phyloP scores from a whole-genome alignment of 1,139 yeast genomes.

The Hyphopichia fennica region DNA sequence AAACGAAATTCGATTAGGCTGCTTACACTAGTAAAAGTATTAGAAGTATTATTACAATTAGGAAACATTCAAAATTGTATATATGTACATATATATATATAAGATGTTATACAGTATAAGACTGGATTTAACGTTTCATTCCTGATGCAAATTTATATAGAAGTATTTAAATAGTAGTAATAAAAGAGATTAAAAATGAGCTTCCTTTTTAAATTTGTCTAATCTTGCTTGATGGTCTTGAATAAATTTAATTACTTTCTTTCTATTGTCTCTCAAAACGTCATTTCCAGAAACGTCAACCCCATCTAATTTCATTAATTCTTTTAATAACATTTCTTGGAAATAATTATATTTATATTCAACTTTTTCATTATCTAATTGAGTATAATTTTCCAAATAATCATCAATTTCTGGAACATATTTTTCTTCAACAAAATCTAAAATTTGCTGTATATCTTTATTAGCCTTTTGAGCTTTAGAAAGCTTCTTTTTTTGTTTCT shows the following conservation, averaged over 20 bases:
- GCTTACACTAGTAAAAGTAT: too few species aligned
- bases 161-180: not conserved
- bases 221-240: conserved; percentile 61
- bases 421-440: conserved; percentile 42
- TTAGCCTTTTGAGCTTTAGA: conserved; percentile 47
- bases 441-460: conserved; percentile 38
- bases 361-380: conserved; percentile 37
- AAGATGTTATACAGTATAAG: too few species aligned
- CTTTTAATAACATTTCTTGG: conserved; percentile 67
- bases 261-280: conserved; percentile 56
- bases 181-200: conserved; percentile 11
- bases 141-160: not conserved
- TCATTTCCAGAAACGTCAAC: conserved; percentile 55
- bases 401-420: conserved; percentile 48
- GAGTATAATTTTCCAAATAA: conserved; percentile 33
- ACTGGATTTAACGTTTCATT: not conserved
- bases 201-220: conserved; percentile 51
- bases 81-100: not conserved
- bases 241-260: conserved; percentile 56
- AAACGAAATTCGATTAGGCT: conserved; percentile 1
- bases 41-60: not conserved
- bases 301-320: conserved; percentile 64
- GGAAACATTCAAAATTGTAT: not conserved
- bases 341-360: conserved; percentile 57
- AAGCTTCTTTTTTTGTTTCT: conserved; percentile 36